Evolutionary conservation across 139 green algal species (phyloP).

Genomic region (Chlorella sp.): DNA sequence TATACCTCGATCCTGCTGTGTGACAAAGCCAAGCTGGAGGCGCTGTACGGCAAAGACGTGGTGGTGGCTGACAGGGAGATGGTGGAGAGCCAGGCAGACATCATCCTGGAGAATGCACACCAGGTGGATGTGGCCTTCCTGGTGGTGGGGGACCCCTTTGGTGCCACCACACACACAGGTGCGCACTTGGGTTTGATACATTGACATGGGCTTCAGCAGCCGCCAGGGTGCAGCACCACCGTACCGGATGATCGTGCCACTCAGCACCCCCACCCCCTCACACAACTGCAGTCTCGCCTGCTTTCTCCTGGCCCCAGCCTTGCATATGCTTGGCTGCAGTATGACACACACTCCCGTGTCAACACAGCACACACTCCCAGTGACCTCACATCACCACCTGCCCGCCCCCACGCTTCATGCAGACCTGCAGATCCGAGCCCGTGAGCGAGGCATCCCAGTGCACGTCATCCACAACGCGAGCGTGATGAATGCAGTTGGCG

Average conservation of each 20-base stretch:
- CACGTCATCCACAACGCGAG: conserved; percentile 94
- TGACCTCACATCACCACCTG: too few relatives aligned
- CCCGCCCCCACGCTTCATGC: too few relatives aligned
- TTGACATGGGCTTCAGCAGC: too few relatives aligned
- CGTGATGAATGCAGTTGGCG: conserved; percentile 94
- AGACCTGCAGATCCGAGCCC: conserved; percentile 87
- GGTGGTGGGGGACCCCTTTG: conserved; percentile 96
- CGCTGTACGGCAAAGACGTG: conserved; percentile 87
- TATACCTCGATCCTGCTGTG: conserved; percentile 96
- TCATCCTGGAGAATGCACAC: conserved; percentile 76
- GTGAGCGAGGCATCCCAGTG: conserved; percentile 66
- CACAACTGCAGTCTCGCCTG: too few relatives aligned
- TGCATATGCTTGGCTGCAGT: too few relatives aligned
- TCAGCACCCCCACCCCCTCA: too few relatives aligned
- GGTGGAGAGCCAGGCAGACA: conserved; percentile 87
- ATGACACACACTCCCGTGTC: too few relatives aligned
- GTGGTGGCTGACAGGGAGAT: conserved; percentile 88
- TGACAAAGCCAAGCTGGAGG: conserved; percentile 76
- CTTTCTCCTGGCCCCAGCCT: too few relatives aligned
- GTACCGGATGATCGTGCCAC: too few relatives aligned
- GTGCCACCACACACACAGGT: conserved; percentile 93
- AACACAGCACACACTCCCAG: too few relatives aligned
- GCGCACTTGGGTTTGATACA: too few relatives aligned
- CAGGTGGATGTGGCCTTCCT: conserved; percentile 88
- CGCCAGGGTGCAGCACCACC: too few relatives aligned